Conservation (phyloP, 805 yeast species). For the Metschnikowia rubicola region DNA sequence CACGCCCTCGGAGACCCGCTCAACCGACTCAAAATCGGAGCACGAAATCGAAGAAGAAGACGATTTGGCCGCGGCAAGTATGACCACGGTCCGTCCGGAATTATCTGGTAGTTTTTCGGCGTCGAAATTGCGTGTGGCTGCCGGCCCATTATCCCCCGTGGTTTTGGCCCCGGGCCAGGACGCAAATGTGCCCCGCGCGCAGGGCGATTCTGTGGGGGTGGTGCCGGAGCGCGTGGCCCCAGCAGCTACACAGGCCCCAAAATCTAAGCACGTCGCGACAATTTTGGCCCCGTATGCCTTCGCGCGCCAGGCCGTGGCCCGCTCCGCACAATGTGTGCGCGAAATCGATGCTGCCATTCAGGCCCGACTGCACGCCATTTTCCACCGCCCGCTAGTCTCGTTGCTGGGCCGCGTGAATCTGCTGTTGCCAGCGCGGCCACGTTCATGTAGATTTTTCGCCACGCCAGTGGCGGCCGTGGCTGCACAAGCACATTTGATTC, state of each 20-base stretch:
- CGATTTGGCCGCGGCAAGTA: slow-evolving; percentile 5
- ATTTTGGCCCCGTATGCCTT: background rate
- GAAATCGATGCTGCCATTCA: background rate
- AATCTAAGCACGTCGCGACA: background rate
- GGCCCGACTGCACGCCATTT: slow-evolving; percentile 1
- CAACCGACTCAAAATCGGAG: background rate
- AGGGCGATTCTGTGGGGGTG: background rate
- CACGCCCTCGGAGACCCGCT: background rate
- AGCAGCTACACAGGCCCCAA: background rate
- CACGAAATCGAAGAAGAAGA: background rate
- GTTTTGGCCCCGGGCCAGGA: background rate
- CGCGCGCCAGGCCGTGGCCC: background rate
- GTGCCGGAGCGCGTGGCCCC: too few relatives aligned
- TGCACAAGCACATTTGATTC: slow-evolving; percentile 4
- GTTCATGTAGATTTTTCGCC: background rate
- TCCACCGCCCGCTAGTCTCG: background rate
- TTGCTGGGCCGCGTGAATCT: background rate
- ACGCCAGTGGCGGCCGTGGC: background rate
- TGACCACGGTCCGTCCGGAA: slow-evolving; percentile 3
- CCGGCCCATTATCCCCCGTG: background rate
- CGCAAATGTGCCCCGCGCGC: slow-evolving; percentile 2
- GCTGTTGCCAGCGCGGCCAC: background rate
- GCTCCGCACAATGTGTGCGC: background rate
- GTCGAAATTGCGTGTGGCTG: background rate
- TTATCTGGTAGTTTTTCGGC: background rate